These are phyloP conservation scores for Fusarium sp. DNA, from an alignment of 2,329 filamentous ascomycete species.

Conservation along the genomic window DNA sequence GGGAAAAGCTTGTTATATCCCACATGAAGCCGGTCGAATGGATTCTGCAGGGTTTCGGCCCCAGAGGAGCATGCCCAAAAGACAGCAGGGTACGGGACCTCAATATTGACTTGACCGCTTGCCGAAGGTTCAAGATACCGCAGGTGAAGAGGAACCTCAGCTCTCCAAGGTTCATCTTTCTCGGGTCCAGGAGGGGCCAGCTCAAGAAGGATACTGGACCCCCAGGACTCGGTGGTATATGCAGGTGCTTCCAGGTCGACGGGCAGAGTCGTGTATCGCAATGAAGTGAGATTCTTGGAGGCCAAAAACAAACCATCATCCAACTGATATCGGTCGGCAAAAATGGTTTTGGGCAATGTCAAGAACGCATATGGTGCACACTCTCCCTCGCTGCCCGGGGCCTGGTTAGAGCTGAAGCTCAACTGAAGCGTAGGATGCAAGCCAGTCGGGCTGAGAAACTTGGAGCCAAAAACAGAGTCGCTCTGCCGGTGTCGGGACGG, in stretches of 20 bases:
- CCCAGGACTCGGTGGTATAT: slow-evolving; percentile 83
- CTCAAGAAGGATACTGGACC: slow-evolving; percentile 81
- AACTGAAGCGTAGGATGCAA: slow-evolving; percentile 86
- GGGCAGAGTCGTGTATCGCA: slow-evolving; percentile 78
- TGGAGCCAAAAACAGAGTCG: slow-evolving; percentile 67
- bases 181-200: slow-evolving; percentile 66
- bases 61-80: slow-evolving; percentile 90
- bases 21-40: slow-evolving; percentile 87
- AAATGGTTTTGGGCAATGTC: slow-evolving; percentile 83
- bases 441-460: slow-evolving; percentile 79
- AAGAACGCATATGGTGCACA: slow-evolving; percentile 85
- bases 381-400: slow-evolving; percentile 64
- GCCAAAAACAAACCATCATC: slow-evolving; percentile 79
- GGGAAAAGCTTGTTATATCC: slow-evolving; percentile 88
- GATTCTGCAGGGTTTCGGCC: slow-evolving; percentile 78
- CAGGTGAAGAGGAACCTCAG: slow-evolving; percentile 84
- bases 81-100: slow-evolving; percentile 83
- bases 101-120: slow-evolving; percentile 64
- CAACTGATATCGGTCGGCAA: slow-evolving; percentile 90
- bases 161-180: slow-evolving; percentile 66
- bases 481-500: slow-evolving; percentile 80
- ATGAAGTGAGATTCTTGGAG: slow-evolving; percentile 80
- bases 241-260: slow-evolving; percentile 92
- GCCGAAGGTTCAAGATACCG: slow-evolving; percentile 78
- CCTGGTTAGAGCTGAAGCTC: slow-evolving; percentile 65